phyloP scores from a whole-genome alignment of 306 rosid genomes.

The Vigna hirtella region DNA sequence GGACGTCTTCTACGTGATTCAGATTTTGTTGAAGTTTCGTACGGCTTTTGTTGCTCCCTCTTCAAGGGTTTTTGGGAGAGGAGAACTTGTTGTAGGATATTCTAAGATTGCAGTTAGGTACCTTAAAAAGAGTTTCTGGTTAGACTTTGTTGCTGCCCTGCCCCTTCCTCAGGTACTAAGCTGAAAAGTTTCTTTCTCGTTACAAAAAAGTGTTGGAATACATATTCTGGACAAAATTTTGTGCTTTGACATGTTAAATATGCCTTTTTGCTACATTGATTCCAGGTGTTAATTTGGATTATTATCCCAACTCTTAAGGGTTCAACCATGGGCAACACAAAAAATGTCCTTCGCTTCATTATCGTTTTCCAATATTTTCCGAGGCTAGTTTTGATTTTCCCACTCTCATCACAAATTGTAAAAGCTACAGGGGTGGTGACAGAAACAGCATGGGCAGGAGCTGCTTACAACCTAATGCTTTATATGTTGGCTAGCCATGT shows the following conservation, averaged over 20 bases:
- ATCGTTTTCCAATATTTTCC: slow-evolving; percentile 85
- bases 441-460: slow-evolving; percentile 98
- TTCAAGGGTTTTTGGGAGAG: slow-evolving; percentile 66
- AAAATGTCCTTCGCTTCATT: slow-evolving; percentile 77
- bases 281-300: slow-evolving; percentile 89
- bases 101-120: slow-evolving; percentile 60
- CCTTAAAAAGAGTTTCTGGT: slow-evolving; percentile 56
- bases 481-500: slow-evolving; percentile 99
- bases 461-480: slow-evolving; percentile 92
- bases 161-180: slow-evolving; percentile 63
- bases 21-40: slow-evolving; percentile 55
- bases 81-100: slow-evolving; percentile 60
- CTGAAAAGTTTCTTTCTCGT: background rate
- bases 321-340: slow-evolving; percentile 85
- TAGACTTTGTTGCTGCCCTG: slow-evolving; percentile 59
- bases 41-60: slow-evolving; percentile 70
- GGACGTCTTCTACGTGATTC: slow-evolving; percentile 56
- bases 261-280: slow-evolving; percentile 16
- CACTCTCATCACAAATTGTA: slow-evolving; percentile 86
- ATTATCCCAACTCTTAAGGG: slow-evolving; percentile 82
- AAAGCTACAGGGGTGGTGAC: slow-evolving; percentile 89
- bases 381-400: slow-evolving; percentile 78
- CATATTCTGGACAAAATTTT: too few relatives aligned
- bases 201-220: background rate
- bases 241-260: slow-evolving; percentile 10